Conservation (phyloP, 2,329 filamentous ascomycete species). For the Xylaria hypoxylon region DNA sequence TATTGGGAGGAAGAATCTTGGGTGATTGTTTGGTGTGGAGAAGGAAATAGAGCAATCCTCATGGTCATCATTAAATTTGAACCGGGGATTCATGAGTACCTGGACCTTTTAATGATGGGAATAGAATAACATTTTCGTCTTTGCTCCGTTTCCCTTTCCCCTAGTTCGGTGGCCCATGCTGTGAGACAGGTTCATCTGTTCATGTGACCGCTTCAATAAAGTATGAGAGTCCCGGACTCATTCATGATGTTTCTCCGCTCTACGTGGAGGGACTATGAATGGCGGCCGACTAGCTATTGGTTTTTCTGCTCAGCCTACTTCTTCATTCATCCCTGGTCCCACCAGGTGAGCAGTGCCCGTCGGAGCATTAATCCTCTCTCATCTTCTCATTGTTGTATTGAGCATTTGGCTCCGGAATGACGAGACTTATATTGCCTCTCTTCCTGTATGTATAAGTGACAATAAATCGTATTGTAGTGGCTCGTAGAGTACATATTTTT, state of each 20-base stretch:
- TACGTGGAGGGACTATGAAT: neutral
- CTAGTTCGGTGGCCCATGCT: neutral
- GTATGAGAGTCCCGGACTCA: neutral
- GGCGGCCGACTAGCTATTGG: neutral
- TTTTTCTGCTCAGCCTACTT: neutral
- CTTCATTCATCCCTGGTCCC: too few relatives aligned
- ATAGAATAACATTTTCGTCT: neutral
- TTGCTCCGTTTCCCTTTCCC: neutral
- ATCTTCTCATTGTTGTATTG: too few relatives aligned
- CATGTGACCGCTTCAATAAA: neutral
- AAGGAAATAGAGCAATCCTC: conserved; percentile 29
- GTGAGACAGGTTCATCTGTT: neutral
- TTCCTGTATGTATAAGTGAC: too few relatives aligned
- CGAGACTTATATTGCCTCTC: too few relatives aligned
- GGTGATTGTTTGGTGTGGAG: conserved; percentile 9
- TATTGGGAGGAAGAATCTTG: neutral
- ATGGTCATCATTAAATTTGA: neutral
- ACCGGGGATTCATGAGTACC: neutral
- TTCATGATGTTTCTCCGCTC: neutral
- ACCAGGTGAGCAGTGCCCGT: too few relatives aligned
- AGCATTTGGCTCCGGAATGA: too few relatives aligned
- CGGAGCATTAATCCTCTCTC: too few relatives aligned
- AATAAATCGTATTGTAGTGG: too few relatives aligned
- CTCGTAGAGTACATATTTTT: too few relatives aligned
- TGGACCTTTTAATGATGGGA: neutral